Evolutionary conservation across 164 flowering plant genomes (phyloP).

Genomic region (Nymphaea thermarum): DNA sequence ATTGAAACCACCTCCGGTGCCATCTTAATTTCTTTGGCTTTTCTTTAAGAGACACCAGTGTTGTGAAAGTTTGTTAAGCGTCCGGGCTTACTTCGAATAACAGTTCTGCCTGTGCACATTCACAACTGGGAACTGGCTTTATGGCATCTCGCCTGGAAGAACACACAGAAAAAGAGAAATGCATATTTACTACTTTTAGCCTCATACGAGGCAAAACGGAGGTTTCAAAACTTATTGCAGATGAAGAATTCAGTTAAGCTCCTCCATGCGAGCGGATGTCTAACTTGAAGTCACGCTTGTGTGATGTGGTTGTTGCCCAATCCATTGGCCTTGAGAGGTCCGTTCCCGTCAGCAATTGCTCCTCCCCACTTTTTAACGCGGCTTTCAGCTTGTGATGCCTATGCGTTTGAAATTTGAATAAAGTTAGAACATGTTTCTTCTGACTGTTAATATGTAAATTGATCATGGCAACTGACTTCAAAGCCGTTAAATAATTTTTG

Average conservation of each 20-base stretch:
- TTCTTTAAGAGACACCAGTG: no score
- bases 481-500: neutral
- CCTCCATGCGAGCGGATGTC: neutral
- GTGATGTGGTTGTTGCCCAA: neutral
- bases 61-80: no score
- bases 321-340: neutral
- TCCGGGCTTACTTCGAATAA: no score
- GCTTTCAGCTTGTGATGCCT: conserved; percentile 44
- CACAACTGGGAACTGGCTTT: no score
- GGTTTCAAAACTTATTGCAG: neutral
- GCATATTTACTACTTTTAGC: neutral
- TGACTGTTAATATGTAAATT: neutral
- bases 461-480: neutral
- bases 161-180: neutral
- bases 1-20: no score
- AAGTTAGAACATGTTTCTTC: neutral
- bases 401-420: conserved; percentile 9
- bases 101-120: no score
- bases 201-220: neutral
- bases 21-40: no score
- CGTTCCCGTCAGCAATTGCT: conserved; percentile 7
- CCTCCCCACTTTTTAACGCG: conserved; percentile 57
- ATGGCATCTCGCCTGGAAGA: neutral
- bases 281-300: neutral
- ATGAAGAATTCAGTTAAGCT: neutral